Conservation (phyloP, 148 eudicot genomes). For the Vaccinium macrocarpon region DNA sequence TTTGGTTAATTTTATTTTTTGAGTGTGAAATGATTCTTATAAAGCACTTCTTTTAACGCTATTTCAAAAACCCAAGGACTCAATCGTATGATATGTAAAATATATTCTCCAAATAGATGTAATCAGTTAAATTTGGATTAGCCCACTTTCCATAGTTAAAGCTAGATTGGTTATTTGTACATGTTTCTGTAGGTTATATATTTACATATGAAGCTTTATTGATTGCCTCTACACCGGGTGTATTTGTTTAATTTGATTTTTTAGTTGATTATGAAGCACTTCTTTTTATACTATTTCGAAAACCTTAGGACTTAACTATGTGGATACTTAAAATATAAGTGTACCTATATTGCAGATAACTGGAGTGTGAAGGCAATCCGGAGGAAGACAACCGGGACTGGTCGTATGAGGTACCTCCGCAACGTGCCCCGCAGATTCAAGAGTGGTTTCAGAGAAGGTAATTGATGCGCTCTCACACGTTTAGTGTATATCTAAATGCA, state of each 20-base stretch:
- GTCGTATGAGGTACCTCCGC: constrained; percentile 93
- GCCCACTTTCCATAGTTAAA: no score
- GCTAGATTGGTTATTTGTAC: no score
- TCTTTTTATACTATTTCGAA: background rate
- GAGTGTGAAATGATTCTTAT: background rate
- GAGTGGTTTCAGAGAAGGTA: constrained; percentile 90
- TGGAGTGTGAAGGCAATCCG: constrained; percentile 94
- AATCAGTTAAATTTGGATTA: background rate
- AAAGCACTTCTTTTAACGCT: background rate
- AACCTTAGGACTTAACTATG: background rate
- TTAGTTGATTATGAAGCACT: background rate
- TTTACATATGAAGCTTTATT: background rate
- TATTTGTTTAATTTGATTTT: background rate
- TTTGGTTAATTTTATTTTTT: background rate
- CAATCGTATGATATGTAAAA: background rate
- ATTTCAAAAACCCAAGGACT: background rate
- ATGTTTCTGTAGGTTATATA: background rate
- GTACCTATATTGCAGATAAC: constrained; percentile 46
- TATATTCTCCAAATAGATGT: background rate
- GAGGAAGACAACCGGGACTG: constrained; percentile 97
- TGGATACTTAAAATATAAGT: background rate
- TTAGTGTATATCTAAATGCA: background rate
- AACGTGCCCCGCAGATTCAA: constrained; percentile 87
- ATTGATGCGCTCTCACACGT: background rate
- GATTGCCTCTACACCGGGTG: background rate